These are phyloP conservation scores for Cutaneotrichosporon cutaneum DNA, from an alignment of 1,284 basidiomycete species.

Conservation along the genomic window DNA sequence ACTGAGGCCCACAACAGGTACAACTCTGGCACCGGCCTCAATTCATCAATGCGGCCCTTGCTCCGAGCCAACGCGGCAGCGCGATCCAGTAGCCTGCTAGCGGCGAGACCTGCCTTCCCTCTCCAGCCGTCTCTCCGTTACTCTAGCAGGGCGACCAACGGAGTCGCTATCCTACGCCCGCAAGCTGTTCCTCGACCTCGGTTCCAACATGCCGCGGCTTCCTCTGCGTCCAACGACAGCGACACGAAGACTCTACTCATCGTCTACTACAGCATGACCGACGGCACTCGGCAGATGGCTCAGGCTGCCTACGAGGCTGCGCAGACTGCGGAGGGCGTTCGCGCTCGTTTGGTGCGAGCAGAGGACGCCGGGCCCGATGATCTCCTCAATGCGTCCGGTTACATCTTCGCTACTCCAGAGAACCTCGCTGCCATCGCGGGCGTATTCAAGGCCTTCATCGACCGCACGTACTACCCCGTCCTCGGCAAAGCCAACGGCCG, in stretches of 20 bases:
- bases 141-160: neutral
- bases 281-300: slow-evolving; percentile 23
- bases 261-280: slow-evolving; percentile 25
- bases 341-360: slow-evolving; percentile 10
- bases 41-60: neutral
- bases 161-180: neutral
- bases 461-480: slow-evolving; percentile 21
- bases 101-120: neutral
- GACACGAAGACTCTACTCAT: slow-evolving; percentile 29
- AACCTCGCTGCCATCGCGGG: slow-evolving; percentile 24
- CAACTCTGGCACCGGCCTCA: too few relatives aligned
- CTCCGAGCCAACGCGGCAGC: neutral
- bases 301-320: slow-evolving; percentile 19
- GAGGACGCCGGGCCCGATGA: slow-evolving; percentile 16
- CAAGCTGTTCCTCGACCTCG: neutral
- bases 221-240: neutral
- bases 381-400: slow-evolving; percentile 14
- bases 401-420: slow-evolving; percentile 25
- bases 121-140: neutral
- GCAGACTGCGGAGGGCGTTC: slow-evolving; percentile 3
- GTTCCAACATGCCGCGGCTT: neutral
- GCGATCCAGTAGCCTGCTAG: neutral
- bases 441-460: slow-evolving; percentile 24
- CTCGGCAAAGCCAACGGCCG: slow-evolving; percentile 21
- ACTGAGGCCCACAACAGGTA: too few relatives aligned